Conservation (phyloP, 306 rosid species). For the Potentilla sterilis region DNA sequence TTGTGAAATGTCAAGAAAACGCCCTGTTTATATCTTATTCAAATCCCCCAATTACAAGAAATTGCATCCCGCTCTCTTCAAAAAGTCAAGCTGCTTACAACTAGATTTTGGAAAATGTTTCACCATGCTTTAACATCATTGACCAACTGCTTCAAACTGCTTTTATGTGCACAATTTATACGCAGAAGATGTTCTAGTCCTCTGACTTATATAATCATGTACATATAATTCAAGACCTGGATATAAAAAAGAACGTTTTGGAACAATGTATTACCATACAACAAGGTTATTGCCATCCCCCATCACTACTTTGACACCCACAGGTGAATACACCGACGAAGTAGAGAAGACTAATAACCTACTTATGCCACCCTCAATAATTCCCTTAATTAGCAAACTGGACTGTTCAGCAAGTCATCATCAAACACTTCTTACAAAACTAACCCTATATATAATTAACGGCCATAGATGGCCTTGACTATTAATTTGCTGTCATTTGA, state of each 20-base stretch:
- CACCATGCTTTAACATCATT: neutral
- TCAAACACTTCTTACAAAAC: neutral
- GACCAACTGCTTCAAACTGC: neutral
- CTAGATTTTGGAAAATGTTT: neutral
- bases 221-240: neutral
- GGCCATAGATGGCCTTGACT: neutral
- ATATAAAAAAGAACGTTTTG: neutral
- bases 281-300: neutral
- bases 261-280: neutral
- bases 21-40: neutral
- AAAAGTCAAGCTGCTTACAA: neutral
- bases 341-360: neutral
- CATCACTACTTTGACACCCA: neutral
- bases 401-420: neutral
- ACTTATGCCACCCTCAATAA: neutral
- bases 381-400: neutral
- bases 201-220: neutral
- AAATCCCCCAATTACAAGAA: neutral
- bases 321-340: neutral
- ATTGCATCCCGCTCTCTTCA: neutral
- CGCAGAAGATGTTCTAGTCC: neutral
- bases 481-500: neutral
- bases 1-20: slow-evolving; percentile 1
- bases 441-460: neutral
- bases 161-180: neutral